Evolutionary conservation across 768 basidiomycete genomes (phyloP).

Genomic region (Lentinula lateritia): DNA sequence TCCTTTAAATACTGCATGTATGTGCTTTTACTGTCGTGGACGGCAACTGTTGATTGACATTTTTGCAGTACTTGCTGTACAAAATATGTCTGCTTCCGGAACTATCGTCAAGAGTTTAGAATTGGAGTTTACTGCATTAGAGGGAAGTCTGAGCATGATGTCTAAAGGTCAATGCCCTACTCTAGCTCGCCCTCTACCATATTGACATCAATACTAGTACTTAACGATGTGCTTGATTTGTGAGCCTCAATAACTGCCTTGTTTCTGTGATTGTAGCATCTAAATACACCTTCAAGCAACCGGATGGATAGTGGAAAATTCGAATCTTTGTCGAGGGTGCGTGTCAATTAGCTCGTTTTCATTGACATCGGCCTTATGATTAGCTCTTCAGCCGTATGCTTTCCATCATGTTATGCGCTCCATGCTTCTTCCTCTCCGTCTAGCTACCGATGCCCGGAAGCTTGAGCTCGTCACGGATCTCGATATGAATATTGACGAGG

Average conservation of each 20-base stretch:
- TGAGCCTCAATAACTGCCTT: constrained; percentile 13
- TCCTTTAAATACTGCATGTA: constrained; percentile 55
- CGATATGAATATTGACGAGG: constrained; percentile 48
- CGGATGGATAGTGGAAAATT: constrained; percentile 70
- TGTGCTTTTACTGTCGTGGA: constrained; percentile 14
- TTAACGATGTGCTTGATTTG: constrained; percentile 64
- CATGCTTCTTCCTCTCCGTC: constrained; percentile 46
- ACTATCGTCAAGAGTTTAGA: constrained; percentile 54
- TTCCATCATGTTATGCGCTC: constrained; percentile 61
- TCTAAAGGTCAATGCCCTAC: constrained; percentile 41
- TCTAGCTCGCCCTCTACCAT: background rate
- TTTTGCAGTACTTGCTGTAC: constrained; percentile 54
- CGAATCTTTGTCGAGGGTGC: constrained; percentile 42
- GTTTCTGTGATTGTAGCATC: background rate
- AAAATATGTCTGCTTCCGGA: constrained; percentile 68
- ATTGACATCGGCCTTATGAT: background rate
- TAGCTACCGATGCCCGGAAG: constrained; percentile 54
- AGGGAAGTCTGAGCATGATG: constrained; percentile 69
- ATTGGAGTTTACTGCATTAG: constrained; percentile 70
- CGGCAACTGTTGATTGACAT: background rate
- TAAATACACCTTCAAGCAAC: constrained; percentile 29
- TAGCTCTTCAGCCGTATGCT: constrained; percentile 38
- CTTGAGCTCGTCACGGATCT: constrained; percentile 54
- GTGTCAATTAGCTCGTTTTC: background rate
- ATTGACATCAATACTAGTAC: constrained; percentile 27